phyloP scores from a whole-genome alignment of 129 eudicot genomes.

The Centrapalus pauciflorus region DNA sequence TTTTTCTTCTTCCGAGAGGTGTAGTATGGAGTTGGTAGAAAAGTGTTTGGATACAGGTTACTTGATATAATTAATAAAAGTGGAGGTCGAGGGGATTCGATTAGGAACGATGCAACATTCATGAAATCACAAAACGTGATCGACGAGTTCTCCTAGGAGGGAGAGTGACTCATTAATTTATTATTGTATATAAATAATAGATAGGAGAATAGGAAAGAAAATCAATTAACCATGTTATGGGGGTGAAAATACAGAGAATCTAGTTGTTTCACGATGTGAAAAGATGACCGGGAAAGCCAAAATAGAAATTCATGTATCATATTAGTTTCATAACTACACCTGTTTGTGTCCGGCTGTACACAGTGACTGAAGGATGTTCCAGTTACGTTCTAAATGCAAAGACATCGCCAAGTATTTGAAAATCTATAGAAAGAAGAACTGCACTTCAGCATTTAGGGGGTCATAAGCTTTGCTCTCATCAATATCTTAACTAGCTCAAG shows the following conservation, averaged over 20 bases:
- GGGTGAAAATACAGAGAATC: not conserved
- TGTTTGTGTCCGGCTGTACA: not conserved
- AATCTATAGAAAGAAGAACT: not conserved
- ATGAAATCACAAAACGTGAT: conserved; percentile 2
- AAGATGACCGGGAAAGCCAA: not conserved
- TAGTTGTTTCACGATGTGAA: not conserved
- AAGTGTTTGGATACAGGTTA: not conserved
- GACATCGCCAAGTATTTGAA: not conserved
- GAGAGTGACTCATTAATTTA: conserved; percentile 1
- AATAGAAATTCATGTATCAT: not conserved
- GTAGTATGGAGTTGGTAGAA: not conserved
- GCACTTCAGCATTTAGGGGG: not conserved
- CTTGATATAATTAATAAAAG: conserved; percentile 8
- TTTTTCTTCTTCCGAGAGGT: not conserved
- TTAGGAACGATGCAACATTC: not conserved
- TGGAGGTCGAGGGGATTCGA: not conserved
- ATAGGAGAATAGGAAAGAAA: not conserved
- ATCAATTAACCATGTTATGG: not conserved
- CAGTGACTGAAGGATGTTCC: not conserved
- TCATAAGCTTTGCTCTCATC: not conserved
- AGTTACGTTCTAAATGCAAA: not conserved
- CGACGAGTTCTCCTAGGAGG: not conserved
- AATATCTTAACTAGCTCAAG: not conserved
- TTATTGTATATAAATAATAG: not conserved
- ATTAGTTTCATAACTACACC: not conserved